phyloP scores from a whole-genome alignment of 768 basidiomycete species.

The Clitopilus hobsonii region DNA sequence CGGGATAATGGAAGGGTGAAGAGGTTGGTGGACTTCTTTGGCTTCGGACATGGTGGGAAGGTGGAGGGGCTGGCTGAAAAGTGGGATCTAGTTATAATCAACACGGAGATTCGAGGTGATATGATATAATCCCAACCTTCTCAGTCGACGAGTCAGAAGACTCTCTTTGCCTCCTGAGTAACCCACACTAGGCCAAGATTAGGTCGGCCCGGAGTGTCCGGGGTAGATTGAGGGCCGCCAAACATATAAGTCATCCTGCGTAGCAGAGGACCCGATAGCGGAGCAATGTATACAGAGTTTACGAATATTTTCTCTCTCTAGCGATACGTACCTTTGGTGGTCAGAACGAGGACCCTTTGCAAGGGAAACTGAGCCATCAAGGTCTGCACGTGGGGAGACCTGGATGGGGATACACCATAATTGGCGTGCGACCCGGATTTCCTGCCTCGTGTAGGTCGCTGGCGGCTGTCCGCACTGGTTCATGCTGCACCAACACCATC shows the following conservation, averaged over 20 bases:
- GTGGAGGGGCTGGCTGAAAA: background rate
- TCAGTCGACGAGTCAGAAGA: background rate
- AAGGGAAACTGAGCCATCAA: no score
- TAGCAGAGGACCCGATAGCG: no score
- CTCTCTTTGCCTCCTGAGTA: background rate
- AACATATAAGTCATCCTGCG: no score
- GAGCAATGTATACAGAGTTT: background rate
- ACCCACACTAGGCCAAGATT: background rate
- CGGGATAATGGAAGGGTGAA: conserved; percentile 56
- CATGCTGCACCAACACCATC: background rate
- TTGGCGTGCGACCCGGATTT: background rate
- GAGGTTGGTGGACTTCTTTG: conserved; percentile 32
- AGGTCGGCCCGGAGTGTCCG: background rate
- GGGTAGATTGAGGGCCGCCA: background rate
- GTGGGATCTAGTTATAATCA: background rate
- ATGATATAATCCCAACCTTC: background rate
- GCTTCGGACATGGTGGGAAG: background rate
- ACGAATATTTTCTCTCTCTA: no score
- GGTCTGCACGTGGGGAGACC: no score
- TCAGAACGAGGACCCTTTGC: no score
- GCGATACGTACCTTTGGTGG: no score
- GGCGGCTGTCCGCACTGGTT: background rate
- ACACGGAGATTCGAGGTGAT: background rate
- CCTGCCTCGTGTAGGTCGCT: background rate
- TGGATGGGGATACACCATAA: no score